These are phyloP conservation scores for Trypanosoma boissoni DNA, from an alignment of 208 protist genomes.

Conservation along the genomic window DNA sequence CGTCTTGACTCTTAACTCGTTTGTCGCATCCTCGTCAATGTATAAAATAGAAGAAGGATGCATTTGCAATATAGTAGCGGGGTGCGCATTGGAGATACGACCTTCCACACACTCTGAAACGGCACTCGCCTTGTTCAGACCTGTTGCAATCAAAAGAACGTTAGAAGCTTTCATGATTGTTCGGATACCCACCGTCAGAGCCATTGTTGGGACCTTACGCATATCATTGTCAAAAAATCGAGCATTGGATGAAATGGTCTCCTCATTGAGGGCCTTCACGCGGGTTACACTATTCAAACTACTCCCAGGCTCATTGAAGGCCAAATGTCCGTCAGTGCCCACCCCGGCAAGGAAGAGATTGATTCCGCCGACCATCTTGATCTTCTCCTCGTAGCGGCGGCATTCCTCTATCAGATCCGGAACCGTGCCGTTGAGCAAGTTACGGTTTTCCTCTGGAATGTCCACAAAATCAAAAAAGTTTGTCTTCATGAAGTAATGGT, in stretches of 20 bases:
- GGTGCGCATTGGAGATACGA: slow-evolving; percentile 91
- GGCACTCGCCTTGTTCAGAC: slow-evolving; percentile 84
- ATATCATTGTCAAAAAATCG: slow-evolving; percentile 93
- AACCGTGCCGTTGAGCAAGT: slow-evolving; percentile 94
- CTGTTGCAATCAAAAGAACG: slow-evolving; percentile 93
- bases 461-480: slow-evolving; percentile 95
- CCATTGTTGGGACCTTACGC: slow-evolving; percentile 89
- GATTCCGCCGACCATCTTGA: slow-evolving; percentile 85
- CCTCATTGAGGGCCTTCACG: slow-evolving; percentile 92
- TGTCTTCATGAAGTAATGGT: slow-evolving; percentile 95
- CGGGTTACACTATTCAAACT: slow-evolving; percentile 82
- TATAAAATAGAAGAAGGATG: slow-evolving; percentile 85
- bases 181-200: slow-evolving; percentile 94
- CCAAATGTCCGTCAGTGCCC: slow-evolving; percentile 92
- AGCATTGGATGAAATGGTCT: slow-evolving; percentile 93
- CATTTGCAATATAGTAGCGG: slow-evolving; percentile 89
- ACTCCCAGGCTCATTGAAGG: slow-evolving; percentile 96
- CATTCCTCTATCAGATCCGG: slow-evolving; percentile 89
- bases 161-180: slow-evolving; percentile 88
- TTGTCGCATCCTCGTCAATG: slow-evolving; percentile 90
- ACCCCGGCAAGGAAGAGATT: slow-evolving; percentile 95
- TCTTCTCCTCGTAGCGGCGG: slow-evolving; percentile 92
- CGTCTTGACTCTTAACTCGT: slow-evolving; percentile 93
- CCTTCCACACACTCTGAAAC: slow-evolving; percentile 91
- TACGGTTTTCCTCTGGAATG: slow-evolving; percentile 83